Evolutionary conservation across 78 protist species (phyloP).

Genomic region (Salpingoeca rosetta): DNA sequence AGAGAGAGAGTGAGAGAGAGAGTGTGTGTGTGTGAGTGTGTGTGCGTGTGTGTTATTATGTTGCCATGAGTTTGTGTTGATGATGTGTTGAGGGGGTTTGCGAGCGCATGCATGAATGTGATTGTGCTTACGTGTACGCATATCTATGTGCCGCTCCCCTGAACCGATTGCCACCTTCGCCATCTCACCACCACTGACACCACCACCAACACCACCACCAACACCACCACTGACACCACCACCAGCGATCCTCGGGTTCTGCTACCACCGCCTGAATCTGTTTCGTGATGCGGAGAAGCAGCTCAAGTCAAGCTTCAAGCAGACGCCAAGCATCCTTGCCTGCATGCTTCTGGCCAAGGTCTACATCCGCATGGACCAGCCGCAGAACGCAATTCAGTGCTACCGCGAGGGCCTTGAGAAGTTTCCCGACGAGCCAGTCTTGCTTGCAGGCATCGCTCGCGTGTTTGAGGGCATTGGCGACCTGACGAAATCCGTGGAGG

Average conservation of each 20-base stretch:
- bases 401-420: slow-evolving; percentile 12
- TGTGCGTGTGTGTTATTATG: too few relatives aligned
- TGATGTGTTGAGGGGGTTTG: too few relatives aligned
- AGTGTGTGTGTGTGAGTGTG: too few relatives aligned
- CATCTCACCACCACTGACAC: too few relatives aligned
- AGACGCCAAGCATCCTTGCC: not conserved
- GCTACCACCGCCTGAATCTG: slow-evolving; percentile 56
- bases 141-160: too few relatives aligned
- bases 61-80: too few relatives aligned
- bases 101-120: too few relatives aligned
- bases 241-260: slow-evolving; percentile 52
- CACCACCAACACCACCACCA: too few relatives aligned
- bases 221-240: too few relatives aligned
- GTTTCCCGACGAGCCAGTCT: slow-evolving; percentile 29
- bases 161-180: too few relatives aligned
- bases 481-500: not conserved
- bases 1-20: too few relatives aligned
- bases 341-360: slow-evolving; percentile 40
- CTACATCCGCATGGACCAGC: slow-evolving; percentile 51
- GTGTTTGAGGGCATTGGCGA: slow-evolving; percentile 42
- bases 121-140: too few relatives aligned
- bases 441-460: slow-evolving; percentile 46
- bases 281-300: slow-evolving; percentile 66
- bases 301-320: slow-evolving; percentile 27
- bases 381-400: slow-evolving; percentile 51